Evolutionary conservation across 2,329 filamentous ascomycete genomes (phyloP).

Genomic region (Penicillium thymicola): DNA sequence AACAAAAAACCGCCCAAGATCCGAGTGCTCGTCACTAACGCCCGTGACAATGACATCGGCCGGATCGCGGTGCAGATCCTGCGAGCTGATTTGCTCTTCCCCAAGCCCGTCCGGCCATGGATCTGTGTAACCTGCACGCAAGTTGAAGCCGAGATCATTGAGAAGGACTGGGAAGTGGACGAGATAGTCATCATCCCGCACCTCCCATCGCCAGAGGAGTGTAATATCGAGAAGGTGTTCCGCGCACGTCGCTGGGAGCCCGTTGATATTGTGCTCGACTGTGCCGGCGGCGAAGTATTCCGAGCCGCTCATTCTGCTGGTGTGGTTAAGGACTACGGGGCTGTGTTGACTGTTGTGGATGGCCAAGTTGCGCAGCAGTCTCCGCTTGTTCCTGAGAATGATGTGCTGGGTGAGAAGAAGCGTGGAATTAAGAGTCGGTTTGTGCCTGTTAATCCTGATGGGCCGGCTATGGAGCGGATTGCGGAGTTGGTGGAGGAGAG

Average conservation of each 20-base stretch:
- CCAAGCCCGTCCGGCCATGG: slow-evolving; percentile 29
- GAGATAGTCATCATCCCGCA: slow-evolving; percentile 32
- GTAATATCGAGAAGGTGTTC: slow-evolving; percentile 34
- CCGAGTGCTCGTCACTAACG: slow-evolving; percentile 40
- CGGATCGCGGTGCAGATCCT: slow-evolving; percentile 39
- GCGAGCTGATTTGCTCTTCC: slow-evolving; percentile 34
- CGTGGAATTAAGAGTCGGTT: slow-evolving; percentile 32
- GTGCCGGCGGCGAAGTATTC: slow-evolving; percentile 34
- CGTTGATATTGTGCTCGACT: slow-evolving; percentile 44
- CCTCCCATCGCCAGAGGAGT: slow-evolving; percentile 23
- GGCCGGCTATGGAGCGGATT: slow-evolving; percentile 33
- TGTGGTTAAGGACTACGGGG: slow-evolving; percentile 34
- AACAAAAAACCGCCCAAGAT: slow-evolving; percentile 15
- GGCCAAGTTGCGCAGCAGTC: slow-evolving; percentile 23
- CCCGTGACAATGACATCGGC: slow-evolving; percentile 37
- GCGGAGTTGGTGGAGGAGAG: slow-evolving; percentile 35
- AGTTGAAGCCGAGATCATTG: slow-evolving; percentile 28
- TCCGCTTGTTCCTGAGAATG: slow-evolving; percentile 12
- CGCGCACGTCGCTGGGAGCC: slow-evolving; percentile 30
- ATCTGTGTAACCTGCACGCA: slow-evolving; percentile 36
- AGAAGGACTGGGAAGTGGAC: slow-evolving; percentile 31
- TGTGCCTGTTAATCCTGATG: slow-evolving; percentile 39
- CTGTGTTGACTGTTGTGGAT: slow-evolving; percentile 36
- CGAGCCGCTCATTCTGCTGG: slow-evolving; percentile 32
- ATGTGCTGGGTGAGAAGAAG: slow-evolving; percentile 19